These are phyloP conservation scores for Argentina anserina DNA, from an alignment of 306 rosid species.

Conservation along the genomic window DNA sequence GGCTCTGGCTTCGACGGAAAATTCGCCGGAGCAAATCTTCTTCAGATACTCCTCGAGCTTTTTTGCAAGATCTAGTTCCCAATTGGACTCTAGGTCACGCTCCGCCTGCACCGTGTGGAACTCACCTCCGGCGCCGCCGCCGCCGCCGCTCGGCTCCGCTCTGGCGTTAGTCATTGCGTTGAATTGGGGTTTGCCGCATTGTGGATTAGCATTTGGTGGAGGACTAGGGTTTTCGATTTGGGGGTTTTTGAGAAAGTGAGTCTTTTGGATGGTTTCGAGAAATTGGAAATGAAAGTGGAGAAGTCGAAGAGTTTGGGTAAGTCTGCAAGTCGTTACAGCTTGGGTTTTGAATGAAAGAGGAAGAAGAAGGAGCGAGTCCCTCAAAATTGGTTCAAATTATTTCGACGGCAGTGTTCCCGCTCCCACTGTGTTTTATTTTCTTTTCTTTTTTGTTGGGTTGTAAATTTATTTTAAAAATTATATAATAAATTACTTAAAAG, in stretches of 20 bases:
- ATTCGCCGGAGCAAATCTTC: slow-evolving; percentile 82
- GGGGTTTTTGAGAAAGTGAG: background rate
- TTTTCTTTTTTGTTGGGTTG: background rate
- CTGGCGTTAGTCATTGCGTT: slow-evolving; percentile 46
- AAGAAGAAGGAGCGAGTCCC: slow-evolving; percentile 1
- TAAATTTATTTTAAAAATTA: too few relatives aligned
- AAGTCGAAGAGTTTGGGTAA: background rate
- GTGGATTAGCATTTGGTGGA: slow-evolving; percentile 23
- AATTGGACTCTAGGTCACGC: slow-evolving; percentile 85
- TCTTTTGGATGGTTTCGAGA: background rate
- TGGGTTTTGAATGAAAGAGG: background rate
- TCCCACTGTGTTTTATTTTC: background rate
- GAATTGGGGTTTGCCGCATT: slow-evolving; percentile 12
- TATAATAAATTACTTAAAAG: too few relatives aligned
- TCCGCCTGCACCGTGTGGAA: slow-evolving; percentile 74
- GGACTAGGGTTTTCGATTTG: slow-evolving; percentile 43
- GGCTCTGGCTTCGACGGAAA: slow-evolving; percentile 54
- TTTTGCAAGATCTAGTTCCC: slow-evolving; percentile 93
- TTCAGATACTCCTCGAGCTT: slow-evolving; percentile 78
- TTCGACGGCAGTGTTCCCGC: slow-evolving; percentile 54
- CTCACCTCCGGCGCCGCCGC: slow-evolving; percentile 21
- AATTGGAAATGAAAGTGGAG: background rate
- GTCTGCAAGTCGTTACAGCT: background rate
- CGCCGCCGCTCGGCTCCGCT: slow-evolving; percentile 35
- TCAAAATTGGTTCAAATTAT: slow-evolving; percentile 20